phyloP scores from a whole-genome alignment of 768 basidiomycete species.

The Collybiopsis confluens region DNA sequence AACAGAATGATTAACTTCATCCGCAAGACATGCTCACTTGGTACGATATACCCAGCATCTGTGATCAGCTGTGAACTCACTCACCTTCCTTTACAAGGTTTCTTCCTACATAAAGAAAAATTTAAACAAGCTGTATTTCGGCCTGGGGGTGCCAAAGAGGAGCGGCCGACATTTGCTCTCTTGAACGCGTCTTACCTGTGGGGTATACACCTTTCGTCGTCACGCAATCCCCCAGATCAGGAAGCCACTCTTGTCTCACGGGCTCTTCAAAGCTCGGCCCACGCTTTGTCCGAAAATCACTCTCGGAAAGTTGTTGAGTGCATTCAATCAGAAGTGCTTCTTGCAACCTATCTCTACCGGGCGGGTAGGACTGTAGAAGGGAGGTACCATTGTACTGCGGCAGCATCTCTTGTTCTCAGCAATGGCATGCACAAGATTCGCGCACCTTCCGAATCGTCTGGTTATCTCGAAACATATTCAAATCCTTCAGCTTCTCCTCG shows the following conservation, averaged over 20 bases:
- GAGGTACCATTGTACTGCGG: constrained; percentile 45
- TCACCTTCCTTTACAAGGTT: constrained; percentile 19
- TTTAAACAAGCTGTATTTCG: constrained; percentile 24
- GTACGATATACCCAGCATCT: too few species aligned
- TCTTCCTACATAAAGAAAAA: constrained; percentile 39
- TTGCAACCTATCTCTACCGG: constrained; percentile 49
- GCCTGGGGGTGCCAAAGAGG: neutral
- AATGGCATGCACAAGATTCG: neutral
- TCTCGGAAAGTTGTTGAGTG: constrained; percentile 34
- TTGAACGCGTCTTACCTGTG: constrained; percentile 36
- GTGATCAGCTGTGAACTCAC: too few species aligned
- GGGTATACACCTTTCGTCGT: constrained; percentile 25
- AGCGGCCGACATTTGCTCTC: constrained; percentile 19
- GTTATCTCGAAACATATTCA: constrained; percentile 22
- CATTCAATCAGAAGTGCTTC: constrained; percentile 49
- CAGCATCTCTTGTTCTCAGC: constrained; percentile 35
- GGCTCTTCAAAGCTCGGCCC: constrained; percentile 33
- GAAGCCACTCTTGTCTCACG: constrained; percentile 35
- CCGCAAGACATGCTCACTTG: constrained; percentile 20
- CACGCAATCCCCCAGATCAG: constrained; percentile 19
- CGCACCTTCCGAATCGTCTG: constrained; percentile 3
- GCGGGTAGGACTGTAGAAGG: constrained; percentile 42
- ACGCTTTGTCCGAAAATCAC: constrained; percentile 34
- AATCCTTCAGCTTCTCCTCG: constrained; percentile 18
- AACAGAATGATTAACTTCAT: constrained; percentile 9